These are phyloP conservation scores for Trypanosoma avium DNA, from an alignment of 208 protist genomes.

Conservation along the genomic window DNA sequence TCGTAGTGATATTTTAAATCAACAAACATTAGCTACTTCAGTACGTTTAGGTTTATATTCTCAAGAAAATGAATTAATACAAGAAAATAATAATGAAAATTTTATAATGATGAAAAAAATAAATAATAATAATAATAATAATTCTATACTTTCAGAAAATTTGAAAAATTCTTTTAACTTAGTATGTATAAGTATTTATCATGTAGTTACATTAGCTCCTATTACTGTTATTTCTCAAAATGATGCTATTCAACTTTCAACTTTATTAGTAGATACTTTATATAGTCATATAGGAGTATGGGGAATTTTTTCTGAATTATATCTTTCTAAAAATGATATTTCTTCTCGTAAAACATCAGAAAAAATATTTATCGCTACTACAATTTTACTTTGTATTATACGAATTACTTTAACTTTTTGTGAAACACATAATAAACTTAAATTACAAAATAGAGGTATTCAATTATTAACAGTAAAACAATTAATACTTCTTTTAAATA, in stretches of 20 bases:
- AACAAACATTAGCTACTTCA: slow-evolving; percentile 40
- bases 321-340: neutral
- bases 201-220: slow-evolving; percentile 17
- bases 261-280: slow-evolving; percentile 15
- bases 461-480: slow-evolving; percentile 15
- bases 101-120: neutral
- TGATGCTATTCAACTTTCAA: slow-evolving; percentile 15
- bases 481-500: slow-evolving; percentile 29
- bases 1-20: slow-evolving; percentile 14
- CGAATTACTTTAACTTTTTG: slow-evolving; percentile 11
- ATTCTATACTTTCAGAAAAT: slow-evolving; percentile 7
- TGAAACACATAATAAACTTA: neutral
- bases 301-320: slow-evolving; percentile 21
- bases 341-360: slow-evolving; percentile 1
- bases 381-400: slow-evolving; percentile 14
- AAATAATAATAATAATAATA: neutral
- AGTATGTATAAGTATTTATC: slow-evolving; percentile 15
- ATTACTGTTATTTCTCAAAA: slow-evolving; percentile 15
- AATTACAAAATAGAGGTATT: neutral
- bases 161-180: slow-evolving; percentile 22
- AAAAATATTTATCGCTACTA: neutral
- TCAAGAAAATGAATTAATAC: neutral
- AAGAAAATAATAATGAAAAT: neutral
- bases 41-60: slow-evolving; percentile 42
- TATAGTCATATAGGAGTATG: slow-evolving; percentile 19